Conservation (phyloP, 176 grass and related monocot genomes). For the Elaeis guineensis region DNA sequence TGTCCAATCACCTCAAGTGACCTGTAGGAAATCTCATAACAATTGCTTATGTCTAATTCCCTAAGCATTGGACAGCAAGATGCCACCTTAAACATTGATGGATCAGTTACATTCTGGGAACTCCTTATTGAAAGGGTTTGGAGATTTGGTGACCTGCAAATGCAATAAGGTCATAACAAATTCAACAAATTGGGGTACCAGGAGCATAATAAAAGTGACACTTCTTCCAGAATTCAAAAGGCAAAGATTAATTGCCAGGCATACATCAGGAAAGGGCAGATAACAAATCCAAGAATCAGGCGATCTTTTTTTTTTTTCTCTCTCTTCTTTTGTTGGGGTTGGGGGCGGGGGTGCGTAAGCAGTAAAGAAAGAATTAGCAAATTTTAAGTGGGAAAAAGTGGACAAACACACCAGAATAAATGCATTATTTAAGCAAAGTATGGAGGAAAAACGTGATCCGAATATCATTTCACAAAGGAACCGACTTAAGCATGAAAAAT, state of each 20-base stretch:
- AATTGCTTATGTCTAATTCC: constrained; percentile 87
- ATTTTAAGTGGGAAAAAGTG: not conserved
- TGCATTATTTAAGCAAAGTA: too few relatives aligned
- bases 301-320: too few relatives aligned
- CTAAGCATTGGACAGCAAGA: constrained; percentile 47
- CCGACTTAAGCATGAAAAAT: too few relatives aligned
- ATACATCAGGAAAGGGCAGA: not conserved
- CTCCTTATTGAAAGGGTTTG: constrained; percentile 61
- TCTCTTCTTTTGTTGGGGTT: too few relatives aligned
- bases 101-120: constrained; percentile 47
- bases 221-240: not conserved
- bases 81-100: constrained; percentile 48
- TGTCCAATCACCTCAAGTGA: constrained; percentile 67
- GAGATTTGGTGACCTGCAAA: constrained; percentile 51
- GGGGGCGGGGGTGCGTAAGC: too few relatives aligned
- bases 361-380: too few relatives aligned
- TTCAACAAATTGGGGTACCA: not conserved
- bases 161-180: constrained; percentile 19
- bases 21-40: constrained; percentile 64
- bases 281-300: not conserved
- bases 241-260: not conserved
- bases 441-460: too few relatives aligned
- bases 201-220: not conserved
- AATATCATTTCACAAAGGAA: too few relatives aligned
- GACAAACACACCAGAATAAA: too few relatives aligned